Evolutionary conservation across 1,139 yeast genomes (phyloP), one percentile per base, ranked within the genome.

Genomic region (Kazachstania sp.): DNA sequence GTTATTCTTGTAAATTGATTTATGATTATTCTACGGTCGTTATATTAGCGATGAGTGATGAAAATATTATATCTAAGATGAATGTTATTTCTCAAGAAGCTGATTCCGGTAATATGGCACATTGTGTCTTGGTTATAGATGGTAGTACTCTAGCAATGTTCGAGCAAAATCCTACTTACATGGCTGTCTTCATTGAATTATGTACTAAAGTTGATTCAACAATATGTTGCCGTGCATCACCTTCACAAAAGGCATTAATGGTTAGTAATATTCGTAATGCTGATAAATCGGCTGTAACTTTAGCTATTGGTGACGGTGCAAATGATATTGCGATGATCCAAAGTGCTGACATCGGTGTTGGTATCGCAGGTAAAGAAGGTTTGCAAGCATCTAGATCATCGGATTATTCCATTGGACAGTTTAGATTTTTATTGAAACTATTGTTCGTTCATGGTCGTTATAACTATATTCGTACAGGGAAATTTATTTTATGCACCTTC

Each of bases 301-400:
- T 94, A 51, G 98, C 98, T 0, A 86, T 94, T 61, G 99, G 98
- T n/a, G 99, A 92, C 69, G 99, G 99, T 57, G 98, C 99, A 1
- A 92, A 92, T 63, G 99, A 92, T 66, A 88, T 92, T 64, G 97
- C 98, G 2, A 92, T 92, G 99, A 92, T 92, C 53, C 97, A 92
- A 69, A 85, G 95, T 61, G 99, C 98, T 0, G 97, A 92, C 67
- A 90, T 92, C 49, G 99, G 99, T 20, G 81, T 92, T 51, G 98
- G 98, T 37, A 92, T 92, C 47, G 90, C 97, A 1, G 98, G 98
- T 43, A 85, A 84, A 57, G 98, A 92, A 69, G 98, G 98, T 2
- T 69, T 92, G 43, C 98, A 92, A 63, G 98, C 98, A 0, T 96
- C 98, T 0, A 73, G 98, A 56, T 77, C 96, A 0, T 83, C 97